Conservation (phyloP, 2,329 filamentous ascomycete species). For the Penicillium sp. region DNA sequence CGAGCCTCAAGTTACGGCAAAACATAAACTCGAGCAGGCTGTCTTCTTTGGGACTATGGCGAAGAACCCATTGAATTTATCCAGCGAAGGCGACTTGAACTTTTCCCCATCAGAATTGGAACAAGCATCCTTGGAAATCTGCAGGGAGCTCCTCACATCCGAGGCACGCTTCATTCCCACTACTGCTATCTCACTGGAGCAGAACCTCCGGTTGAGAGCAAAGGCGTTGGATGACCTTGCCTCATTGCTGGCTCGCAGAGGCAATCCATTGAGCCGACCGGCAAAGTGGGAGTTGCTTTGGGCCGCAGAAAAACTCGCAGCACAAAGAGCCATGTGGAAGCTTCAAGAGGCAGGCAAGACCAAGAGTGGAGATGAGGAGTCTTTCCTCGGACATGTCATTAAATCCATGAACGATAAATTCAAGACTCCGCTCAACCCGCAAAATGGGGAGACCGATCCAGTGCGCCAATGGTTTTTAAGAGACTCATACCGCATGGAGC, state of each 20-base stretch:
- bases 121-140: constrained; percentile 73
- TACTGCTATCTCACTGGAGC: constrained; percentile 72
- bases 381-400: constrained; percentile 71
- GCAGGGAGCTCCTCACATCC: constrained; percentile 77
- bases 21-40: constrained; percentile 88
- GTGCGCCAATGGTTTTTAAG: constrained; percentile 85
- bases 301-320: constrained; percentile 85
- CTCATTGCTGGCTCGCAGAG: constrained; percentile 64
- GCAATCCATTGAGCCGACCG: constrained; percentile 61
- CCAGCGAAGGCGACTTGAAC: constrained; percentile 62
- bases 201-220: constrained; percentile 72
- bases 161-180: constrained; percentile 71
- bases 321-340: constrained; percentile 76
- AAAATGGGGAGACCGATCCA: constrained; percentile 69
- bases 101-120: constrained; percentile 72
- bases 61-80: constrained; percentile 85
- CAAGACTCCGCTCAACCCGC: constrained; percentile 65
- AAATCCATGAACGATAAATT: constrained; percentile 73
- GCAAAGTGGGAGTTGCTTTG: constrained; percentile 80
- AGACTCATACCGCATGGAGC: constrained; percentile 69
- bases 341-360: constrained; percentile 68
- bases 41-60: constrained; percentile 84
- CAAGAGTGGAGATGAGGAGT: constrained; percentile 61
- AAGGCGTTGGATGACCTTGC: constrained; percentile 74
- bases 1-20: constrained; percentile 64